phyloP scores from a whole-genome alignment of 208 protist genomes.

The Trypanosoma conorhini region DNA sequence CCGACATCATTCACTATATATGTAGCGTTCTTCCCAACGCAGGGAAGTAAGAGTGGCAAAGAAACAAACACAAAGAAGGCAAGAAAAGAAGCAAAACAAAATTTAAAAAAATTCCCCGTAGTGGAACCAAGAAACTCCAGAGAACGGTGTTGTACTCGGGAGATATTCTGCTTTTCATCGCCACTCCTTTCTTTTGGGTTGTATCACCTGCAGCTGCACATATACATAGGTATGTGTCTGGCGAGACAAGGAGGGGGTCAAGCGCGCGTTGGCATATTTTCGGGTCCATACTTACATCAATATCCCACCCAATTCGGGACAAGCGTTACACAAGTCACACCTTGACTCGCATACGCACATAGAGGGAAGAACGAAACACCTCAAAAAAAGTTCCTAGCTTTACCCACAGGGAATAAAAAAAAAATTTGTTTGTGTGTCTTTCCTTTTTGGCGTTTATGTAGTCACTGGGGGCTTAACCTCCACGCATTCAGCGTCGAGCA shows the following conservation, averaged over 20 bases:
- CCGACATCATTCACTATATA: not conserved
- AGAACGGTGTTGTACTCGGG: no score
- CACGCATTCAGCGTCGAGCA: not conserved
- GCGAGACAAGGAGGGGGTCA: no score
- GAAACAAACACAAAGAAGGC: constrained; percentile 5
- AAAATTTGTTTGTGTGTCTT: not conserved
- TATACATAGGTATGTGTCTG: no score
- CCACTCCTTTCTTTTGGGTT: not conserved
- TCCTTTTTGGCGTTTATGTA: not conserved
- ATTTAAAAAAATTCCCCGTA: not conserved
- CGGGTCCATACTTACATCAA: no score
- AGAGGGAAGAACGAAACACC: not conserved
- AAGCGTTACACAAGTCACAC: not conserved
- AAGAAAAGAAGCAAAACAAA: not conserved
- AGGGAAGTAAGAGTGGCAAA: not conserved
- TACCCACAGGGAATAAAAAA: not conserved
- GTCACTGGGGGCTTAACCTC: not conserved
- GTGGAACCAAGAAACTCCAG: not conserved
- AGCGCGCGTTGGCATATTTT: no score
- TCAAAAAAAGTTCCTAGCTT: not conserved
- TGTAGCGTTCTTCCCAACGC: not conserved
- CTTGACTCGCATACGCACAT: not conserved
- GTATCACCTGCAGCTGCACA: no score
- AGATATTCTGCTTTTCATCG: no score
- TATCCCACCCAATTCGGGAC: no score